These are phyloP conservation scores for Coemansia sp. DNA, from an alignment of 192 early-diverging fungal genomes.

Conservation along the genomic window DNA sequence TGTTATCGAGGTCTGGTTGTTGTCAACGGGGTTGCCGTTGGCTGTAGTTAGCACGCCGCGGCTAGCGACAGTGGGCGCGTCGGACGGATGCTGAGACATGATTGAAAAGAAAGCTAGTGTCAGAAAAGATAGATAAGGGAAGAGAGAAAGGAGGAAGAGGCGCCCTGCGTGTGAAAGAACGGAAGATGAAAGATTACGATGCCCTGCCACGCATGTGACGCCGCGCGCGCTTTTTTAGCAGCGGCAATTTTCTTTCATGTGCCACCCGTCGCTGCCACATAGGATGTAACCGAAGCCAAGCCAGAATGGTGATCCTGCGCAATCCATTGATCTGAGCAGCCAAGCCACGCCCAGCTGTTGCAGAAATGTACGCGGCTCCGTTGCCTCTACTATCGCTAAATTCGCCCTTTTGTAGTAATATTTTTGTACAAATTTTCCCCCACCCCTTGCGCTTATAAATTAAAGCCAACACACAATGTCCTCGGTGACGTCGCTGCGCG, in stretches of 20 bases:
- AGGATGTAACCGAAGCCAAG: too few species aligned
- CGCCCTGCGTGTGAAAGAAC: background rate
- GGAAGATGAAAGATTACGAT: background rate
- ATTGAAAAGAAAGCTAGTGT: background rate
- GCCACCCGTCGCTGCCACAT: too few species aligned
- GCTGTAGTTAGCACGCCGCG: constrained; percentile 56
- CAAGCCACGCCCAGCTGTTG: background rate
- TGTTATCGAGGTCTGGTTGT: constrained; percentile 71
- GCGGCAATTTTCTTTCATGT: background rate
- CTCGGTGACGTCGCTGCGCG: constrained; percentile 27
- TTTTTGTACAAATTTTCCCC: background rate
- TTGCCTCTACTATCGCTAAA: background rate
- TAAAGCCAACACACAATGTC: constrained; percentile 7
- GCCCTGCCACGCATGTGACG: constrained; percentile 6
- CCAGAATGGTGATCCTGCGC: background rate
- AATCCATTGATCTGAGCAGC: background rate
- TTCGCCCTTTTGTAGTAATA: background rate
- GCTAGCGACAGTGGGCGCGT: constrained; percentile 40
- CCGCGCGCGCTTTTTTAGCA: background rate
- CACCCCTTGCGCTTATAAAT: background rate
- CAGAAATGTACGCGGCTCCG: background rate
- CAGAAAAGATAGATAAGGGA: constrained; percentile 3
- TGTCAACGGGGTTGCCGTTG: constrained; percentile 71
- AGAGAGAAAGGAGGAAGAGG: background rate
- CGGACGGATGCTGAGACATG: constrained; percentile 37